Conservation (phyloP, 495 filamentous ascomycete species). For the Talaromyces ruber region DNA sequence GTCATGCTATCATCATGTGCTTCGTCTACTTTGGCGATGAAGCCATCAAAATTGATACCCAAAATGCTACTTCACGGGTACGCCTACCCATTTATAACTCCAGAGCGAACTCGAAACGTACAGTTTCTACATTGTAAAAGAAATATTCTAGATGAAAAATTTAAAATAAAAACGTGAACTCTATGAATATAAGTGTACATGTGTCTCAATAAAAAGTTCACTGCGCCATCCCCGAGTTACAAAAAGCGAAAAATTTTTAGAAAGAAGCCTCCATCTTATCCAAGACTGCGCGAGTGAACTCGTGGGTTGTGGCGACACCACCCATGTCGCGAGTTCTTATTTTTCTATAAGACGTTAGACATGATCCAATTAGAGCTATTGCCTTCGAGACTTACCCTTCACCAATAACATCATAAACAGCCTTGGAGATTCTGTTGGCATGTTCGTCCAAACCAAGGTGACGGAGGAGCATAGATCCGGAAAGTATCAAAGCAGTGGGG, state of each 20-base stretch:
- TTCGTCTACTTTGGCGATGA: not conserved
- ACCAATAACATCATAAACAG: slow-evolving; percentile 90
- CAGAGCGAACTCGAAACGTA: not conserved
- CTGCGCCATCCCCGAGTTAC: not conserved
- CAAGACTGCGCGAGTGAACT: slow-evolving; percentile 90
- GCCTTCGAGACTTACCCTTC: slow-evolving; percentile 61
- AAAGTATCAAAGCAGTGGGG: slow-evolving; percentile 90
- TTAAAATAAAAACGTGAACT: slow-evolving; percentile 1
- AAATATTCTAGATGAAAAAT: slow-evolving; percentile 1
- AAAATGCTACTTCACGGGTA: not conserved
- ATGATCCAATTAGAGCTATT: not conserved
- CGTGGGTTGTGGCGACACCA: slow-evolving; percentile 76
- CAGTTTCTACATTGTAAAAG: not conserved
- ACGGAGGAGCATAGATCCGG: slow-evolving; percentile 90
- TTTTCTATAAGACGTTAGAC: slow-evolving; percentile 42
- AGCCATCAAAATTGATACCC: not conserved
- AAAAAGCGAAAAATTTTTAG: slow-evolving; percentile 19
- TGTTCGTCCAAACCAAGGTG: slow-evolving; percentile 96
- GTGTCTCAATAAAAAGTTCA: not conserved
- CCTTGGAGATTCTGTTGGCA: slow-evolving; percentile 95
- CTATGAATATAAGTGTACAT: slow-evolving; percentile 7
- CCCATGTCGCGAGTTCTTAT: slow-evolving; percentile 91
- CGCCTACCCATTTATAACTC: not conserved
- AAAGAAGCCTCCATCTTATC: slow-evolving; percentile 76
- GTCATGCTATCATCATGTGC: not conserved